Percentiles rank a stretch among this genome's conserved stretches.
phyloP scores from a whole-genome alignment of 2,329 filamentous ascomycete species.

The Aspergillus sp. region DNA sequence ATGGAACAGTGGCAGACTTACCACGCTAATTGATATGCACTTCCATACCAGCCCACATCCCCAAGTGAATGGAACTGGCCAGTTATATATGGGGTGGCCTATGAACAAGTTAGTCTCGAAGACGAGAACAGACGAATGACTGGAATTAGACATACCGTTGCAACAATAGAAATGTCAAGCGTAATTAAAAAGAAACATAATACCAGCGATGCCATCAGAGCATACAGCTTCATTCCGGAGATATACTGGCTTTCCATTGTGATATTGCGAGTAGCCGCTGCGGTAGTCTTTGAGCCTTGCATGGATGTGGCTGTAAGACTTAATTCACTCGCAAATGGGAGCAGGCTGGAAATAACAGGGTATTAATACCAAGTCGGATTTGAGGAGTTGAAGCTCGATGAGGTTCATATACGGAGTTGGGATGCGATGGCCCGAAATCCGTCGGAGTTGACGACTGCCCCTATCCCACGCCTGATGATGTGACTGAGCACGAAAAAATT shows the following conservation, averaged over 20 bases:
- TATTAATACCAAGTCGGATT: neutral
- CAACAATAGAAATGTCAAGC: slow-evolving; percentile 51
- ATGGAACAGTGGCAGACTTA: slow-evolving; percentile 5
- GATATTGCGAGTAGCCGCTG: too few species aligned
- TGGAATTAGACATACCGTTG: slow-evolving; percentile 39
- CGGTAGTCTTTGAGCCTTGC: neutral
- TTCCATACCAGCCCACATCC: slow-evolving; percentile 35
- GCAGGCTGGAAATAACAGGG: neutral
- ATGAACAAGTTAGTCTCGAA: neutral
- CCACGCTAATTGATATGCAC: slow-evolving; percentile 37
- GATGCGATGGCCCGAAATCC: neutral
- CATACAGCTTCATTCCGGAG: slow-evolving; percentile 31
- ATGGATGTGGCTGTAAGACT: neutral
- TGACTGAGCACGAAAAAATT: too few species aligned
- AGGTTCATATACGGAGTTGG: neutral
- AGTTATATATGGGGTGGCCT: slow-evolving; percentile 48
- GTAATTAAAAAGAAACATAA: slow-evolving; percentile 48
- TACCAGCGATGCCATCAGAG: slow-evolving; percentile 8
- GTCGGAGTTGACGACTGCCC: neutral
- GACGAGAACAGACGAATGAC: neutral
- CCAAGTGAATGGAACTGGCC: slow-evolving; percentile 29
- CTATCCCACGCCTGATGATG: too few species aligned
- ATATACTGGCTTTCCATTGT: slow-evolving; percentile 11
- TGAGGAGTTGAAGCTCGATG: neutral
- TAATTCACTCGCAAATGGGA: neutral